Evolutionary conservation across 2,329 filamentous ascomycete species (phyloP), one percentile per base, ranked within the genome.

Genomic region (Hymenoscyphus occultus): DNA sequence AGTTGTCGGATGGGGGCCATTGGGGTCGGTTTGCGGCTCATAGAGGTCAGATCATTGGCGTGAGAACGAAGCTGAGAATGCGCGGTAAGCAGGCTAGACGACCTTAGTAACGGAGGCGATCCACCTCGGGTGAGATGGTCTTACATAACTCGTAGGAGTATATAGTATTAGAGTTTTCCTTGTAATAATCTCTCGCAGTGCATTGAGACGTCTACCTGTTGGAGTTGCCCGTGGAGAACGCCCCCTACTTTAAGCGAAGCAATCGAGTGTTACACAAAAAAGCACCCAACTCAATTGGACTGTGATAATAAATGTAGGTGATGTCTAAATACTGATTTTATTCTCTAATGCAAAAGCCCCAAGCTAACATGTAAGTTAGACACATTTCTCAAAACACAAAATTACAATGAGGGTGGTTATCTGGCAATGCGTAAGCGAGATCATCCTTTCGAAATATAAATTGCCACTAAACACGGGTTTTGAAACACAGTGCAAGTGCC

Each of bases 351-450:
- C 9, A 12, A 22, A 1, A 12, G 4, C 12, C 9, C 12, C 19
- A 6, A 9, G 22, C 45, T 51, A 13, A n/a, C n/a, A n/a, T n/a
- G n/a, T n/a, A n/a, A n/a, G n/a, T n/a, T n/a, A n/a, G 45, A 51
- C 2, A 28, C 7, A 0, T 10, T 12, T 12, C 42, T 16, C 19
- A 9, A 51, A 28, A 51, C 19, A 51, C 19, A 28, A 10, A n/a
- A 19, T 12, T 12, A 22, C n/a, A 16, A 51, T 51, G 45, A 51
- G 45, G 6, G 45, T 51, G 22, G 45, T 51, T n/a, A 10, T 51
- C 10, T 51, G 45, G 45, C 45, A 51, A 51, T 51, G 45, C 45
- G 45, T 51, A 51, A 51, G 45, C n/a, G 45, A 51, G n/a, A 51
- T 22, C 45, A 12, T 19, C 2, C 10, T 22, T 28, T 22, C 19